Evolutionary conservation across 805 yeast species (phyloP).

Genomic region (Ogataea trehaloabstinens): DNA sequence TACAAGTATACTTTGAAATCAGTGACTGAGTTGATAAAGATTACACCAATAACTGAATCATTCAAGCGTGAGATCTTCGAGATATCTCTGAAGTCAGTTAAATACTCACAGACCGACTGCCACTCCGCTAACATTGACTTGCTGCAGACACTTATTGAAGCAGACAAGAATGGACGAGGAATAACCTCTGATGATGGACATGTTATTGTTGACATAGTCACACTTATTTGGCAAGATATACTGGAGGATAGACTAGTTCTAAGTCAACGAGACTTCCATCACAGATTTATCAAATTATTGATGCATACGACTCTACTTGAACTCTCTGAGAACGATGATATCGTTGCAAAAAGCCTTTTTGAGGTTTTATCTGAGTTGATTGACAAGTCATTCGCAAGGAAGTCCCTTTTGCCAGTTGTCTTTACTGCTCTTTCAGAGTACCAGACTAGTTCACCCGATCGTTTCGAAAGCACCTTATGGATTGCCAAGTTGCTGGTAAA

Average conservation of each 20-base stretch:
- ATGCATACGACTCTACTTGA: conserved; percentile 42
- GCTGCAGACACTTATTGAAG: conserved; percentile 8
- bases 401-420: conserved; percentile 64
- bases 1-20: conserved; percentile 28
- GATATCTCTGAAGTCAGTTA: background rate
- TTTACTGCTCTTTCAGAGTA: conserved; percentile 45
- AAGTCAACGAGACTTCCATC: conserved; percentile 64
- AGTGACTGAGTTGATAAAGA: conserved; percentile 14
- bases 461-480: conserved; percentile 49
- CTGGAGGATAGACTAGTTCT: conserved; percentile 59
- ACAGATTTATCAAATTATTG: conserved; percentile 49
- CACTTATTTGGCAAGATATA: conserved; percentile 56
- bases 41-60: conserved; percentile 5
- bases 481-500: conserved; percentile 46
- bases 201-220: conserved; percentile 33
- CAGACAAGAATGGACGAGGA: conserved; percentile 6
- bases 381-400: conserved; percentile 54
- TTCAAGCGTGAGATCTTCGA: background rate
- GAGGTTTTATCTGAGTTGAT: conserved; percentile 44
- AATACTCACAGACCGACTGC: conserved; percentile 18
- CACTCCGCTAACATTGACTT: conserved; percentile 18
- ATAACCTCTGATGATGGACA: conserved; percentile 14
- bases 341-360: conserved; percentile 29
- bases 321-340: conserved; percentile 32
- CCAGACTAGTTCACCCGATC: conserved; percentile 32